A percentile compares a stretch with the other conserved stretches of the same genome.
Conservation (phyloP, 176 grass and related monocot species). For the Sorghum bicolor region DNA sequence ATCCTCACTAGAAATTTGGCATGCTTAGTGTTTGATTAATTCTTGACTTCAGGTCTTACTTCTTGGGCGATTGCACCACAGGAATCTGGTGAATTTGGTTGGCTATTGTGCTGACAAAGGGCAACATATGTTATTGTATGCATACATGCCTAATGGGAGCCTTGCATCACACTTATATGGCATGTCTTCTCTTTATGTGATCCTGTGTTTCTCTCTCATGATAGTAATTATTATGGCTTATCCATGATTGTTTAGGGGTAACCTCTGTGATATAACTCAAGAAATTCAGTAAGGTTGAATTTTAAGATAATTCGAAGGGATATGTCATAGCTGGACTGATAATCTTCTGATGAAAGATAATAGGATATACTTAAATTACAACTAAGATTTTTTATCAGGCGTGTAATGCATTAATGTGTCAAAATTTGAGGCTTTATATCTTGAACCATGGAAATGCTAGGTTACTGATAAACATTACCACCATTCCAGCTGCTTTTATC, state of each 20-base stretch:
- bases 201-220: background rate
- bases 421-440: constrained; percentile 12
- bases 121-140: constrained; percentile 90
- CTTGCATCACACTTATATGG: constrained; percentile 92
- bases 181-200: constrained; percentile 44
- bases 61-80: constrained; percentile 91
- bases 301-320: background rate
- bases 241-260: background rate
- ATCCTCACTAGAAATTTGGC: background rate
- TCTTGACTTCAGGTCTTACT: constrained; percentile 73
- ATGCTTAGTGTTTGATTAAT: constrained; percentile 25
- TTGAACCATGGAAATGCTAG: constrained; percentile 18
- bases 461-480: background rate
- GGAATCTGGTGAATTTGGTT: constrained; percentile 98
- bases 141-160: constrained; percentile 93
- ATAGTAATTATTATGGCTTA: constrained; percentile 2
- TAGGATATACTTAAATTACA: constrained; percentile 4
- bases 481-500: background rate
- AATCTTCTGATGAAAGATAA: background rate
- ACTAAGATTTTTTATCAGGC: too few species aligned
- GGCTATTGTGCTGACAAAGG: constrained; percentile 96
- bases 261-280: constrained; percentile 1
- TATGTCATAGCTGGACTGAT: background rate
- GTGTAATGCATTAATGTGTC: too few species aligned
- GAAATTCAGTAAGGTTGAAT: background rate